Conservation (phyloP, 2,329 filamentous ascomycete genomes). For the Cladosporium austrohemisphaericum region DNA sequence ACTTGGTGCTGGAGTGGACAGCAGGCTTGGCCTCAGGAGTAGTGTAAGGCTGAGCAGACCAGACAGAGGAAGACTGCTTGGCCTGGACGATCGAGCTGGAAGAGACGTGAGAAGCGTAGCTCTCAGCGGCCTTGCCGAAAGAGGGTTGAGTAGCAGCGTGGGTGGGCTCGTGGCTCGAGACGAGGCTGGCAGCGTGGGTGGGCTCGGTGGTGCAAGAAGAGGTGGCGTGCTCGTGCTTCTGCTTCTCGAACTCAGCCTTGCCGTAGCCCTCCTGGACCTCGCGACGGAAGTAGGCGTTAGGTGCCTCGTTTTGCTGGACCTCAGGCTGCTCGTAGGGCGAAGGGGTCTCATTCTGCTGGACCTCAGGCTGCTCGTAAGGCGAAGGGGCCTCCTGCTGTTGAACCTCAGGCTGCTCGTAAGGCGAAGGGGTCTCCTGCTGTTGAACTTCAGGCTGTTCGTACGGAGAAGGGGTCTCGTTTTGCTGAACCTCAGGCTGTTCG, state of each 20-base stretch:
- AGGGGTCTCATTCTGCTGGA: neutral
- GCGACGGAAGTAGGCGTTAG: neutral
- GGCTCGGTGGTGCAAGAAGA: neutral
- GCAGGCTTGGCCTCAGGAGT: neutral
- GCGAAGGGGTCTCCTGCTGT: neutral
- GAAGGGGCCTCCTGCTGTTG: no score
- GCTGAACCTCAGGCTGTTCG: neutral
- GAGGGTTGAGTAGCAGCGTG: neutral
- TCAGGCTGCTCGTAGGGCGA: neutral
- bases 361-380: no score
- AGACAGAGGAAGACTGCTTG: slow-evolving; percentile 1
- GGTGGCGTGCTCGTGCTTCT: neutral
- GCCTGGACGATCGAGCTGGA: neutral
- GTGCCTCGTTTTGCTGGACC: neutral
- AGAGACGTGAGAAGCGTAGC: neutral
- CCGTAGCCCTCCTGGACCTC: slow-evolving; percentile 2
- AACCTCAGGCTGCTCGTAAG: neutral
- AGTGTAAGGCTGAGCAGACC: slow-evolving; percentile 3
- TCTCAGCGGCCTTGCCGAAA: slow-evolving; percentile 6
- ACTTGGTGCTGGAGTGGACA: neutral
- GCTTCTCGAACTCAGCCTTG: slow-evolving; percentile 11
- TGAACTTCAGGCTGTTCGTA: no score
- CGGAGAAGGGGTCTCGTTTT: neutral
- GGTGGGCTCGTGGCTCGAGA: neutral
- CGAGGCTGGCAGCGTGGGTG: neutral